Percentiles rank a stretch among this genome's conserved stretches.
phyloP scores from a whole-genome alignment of 2,329 filamentous ascomycete species.

The Volutella citrinella region DNA sequence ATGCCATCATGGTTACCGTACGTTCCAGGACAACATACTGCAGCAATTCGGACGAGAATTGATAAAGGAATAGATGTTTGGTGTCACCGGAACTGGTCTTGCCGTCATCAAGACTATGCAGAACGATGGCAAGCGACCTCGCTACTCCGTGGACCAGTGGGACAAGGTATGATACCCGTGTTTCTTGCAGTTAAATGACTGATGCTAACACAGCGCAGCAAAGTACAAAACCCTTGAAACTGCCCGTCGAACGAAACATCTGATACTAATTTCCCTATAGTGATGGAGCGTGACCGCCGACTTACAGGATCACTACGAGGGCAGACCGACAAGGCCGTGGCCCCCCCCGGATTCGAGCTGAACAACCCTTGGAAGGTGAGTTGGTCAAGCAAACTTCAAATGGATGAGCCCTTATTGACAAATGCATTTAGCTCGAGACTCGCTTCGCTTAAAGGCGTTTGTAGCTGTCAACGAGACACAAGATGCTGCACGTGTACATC shows the following conservation, averaged over 20 bases:
- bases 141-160: conserved; percentile 62
- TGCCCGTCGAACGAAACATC: neutral
- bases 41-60: conserved; percentile 16
- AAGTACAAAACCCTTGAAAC: conserved; percentile 40
- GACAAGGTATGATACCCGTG: conserved; percentile 48
- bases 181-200: neutral
- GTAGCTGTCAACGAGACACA: too few relatives aligned
- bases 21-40: conserved; percentile 26
- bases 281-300: conserved; percentile 64
- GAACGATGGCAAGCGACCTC: conserved; percentile 59
- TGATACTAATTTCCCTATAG: conserved; percentile 32
- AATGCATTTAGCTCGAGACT: conserved; percentile 47
- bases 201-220: conserved; percentile 48
- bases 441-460: conserved; percentile 46
- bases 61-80: conserved; percentile 55
- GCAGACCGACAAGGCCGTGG: conserved; percentile 52
- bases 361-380: conserved; percentile 64
- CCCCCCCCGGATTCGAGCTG: conserved; percentile 58
- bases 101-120: conserved; percentile 54
- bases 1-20: conserved; percentile 62
- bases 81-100: conserved; percentile 56
- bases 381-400: too few relatives aligned
- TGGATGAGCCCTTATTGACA: conserved; percentile 7
- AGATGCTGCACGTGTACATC: conserved; percentile 8
- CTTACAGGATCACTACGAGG: conserved; percentile 58